Percentiles rank a stretch among this genome's conserved stretches.
These are phyloP conservation scores for Asclepias syriaca DNA, from an alignment of 257 asterid species.

Conservation along the genomic window DNA sequence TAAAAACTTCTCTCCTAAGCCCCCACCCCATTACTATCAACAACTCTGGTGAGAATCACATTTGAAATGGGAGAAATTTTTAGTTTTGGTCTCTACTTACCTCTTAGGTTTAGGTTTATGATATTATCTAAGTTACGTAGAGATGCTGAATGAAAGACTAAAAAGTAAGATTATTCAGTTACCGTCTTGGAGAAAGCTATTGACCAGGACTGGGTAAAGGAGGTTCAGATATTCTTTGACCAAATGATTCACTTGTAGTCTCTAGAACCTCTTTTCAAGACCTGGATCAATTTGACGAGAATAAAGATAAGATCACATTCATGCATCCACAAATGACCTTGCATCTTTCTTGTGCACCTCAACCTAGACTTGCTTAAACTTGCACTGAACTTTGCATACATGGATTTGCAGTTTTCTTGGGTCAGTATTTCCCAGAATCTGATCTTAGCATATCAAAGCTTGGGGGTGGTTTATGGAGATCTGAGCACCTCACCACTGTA, in stretches of 20 bases:
- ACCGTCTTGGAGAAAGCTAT: neutral
- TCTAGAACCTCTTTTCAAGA: too few species aligned
- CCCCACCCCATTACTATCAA: too few species aligned
- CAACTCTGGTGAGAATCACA: too few species aligned
- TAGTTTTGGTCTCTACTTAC: neutral
- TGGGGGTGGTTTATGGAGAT: conserved; percentile 97
- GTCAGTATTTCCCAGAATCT: conserved; percentile 44
- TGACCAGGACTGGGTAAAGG: neutral
- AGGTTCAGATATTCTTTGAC: neutral
- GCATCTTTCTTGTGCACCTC: neutral
- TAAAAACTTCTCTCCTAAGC: too few species aligned
- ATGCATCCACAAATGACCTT: neutral
- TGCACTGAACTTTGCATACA: conserved; percentile 18
- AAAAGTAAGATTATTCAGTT: neutral
- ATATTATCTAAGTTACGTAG: neutral
- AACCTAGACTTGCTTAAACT: neutral
- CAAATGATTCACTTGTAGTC: too few species aligned
- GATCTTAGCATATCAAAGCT: conserved; percentile 84
- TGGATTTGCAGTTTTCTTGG: conserved; percentile 54
- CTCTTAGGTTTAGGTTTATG: neutral
- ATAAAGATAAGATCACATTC: too few species aligned
- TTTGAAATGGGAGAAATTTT: neutral
- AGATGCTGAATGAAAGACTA: neutral
- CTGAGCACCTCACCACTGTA: conserved; percentile 94
- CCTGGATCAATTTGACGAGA: too few species aligned